Evolutionary conservation across 2,329 filamentous ascomycete species (phyloP).

Genomic region (Byssochlamys sp.): DNA sequence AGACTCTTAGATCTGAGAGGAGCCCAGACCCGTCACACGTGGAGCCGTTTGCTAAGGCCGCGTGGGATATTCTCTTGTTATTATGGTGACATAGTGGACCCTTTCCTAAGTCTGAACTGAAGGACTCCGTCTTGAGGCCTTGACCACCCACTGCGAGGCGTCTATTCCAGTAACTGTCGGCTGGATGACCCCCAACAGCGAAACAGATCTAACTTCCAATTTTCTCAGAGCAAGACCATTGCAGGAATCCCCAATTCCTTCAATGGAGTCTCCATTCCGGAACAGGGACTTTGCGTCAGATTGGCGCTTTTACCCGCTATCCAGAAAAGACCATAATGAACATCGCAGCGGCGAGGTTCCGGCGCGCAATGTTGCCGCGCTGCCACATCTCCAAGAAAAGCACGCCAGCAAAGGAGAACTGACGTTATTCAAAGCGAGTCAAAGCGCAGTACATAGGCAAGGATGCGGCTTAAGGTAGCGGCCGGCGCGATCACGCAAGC

Average conservation of each 20-base stretch:
- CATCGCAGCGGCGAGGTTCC: not conserved
- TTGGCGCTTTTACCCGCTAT: not conserved
- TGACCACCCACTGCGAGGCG: not conserved
- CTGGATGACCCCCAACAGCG: not conserved
- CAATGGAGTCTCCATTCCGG: not conserved
- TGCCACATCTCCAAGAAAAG: constrained; percentile 2
- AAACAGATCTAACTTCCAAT: not conserved
- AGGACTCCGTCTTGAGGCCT: not conserved
- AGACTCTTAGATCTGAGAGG: not conserved
- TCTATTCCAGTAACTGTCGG: too few species aligned
- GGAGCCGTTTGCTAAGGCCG: not conserved
- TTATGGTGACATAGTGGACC: not conserved
- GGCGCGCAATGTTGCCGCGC: not conserved
- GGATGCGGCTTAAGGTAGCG: not conserved
- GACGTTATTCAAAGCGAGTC: constrained; percentile 9
- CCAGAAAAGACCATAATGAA: not conserved
- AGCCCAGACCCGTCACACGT: not conserved
- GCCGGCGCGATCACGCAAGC: constrained; percentile 16
- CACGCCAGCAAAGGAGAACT: constrained; percentile 13
- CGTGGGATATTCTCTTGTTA: not conserved
- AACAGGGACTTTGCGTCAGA: not conserved
- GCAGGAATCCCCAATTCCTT: not conserved
- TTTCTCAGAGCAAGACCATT: not conserved
- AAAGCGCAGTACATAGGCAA: not conserved
- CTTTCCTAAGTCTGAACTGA: not conserved